Evolutionary conservation across 2,329 filamentous ascomycete species (phyloP), one percentile per base, ranked within the genome.

Genomic region (Claviceps sp.): DNA sequence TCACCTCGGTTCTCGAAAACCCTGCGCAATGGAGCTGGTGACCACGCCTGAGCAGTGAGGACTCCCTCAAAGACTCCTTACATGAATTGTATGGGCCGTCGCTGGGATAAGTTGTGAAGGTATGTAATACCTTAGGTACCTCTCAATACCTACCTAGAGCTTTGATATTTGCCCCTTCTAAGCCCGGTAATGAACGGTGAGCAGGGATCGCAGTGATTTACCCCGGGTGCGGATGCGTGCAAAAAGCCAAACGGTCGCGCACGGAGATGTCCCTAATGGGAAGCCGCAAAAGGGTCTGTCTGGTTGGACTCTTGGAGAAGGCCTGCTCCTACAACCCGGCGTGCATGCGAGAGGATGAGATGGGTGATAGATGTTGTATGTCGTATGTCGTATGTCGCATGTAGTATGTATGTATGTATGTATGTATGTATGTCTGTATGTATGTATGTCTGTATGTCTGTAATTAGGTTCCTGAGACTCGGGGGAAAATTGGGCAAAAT

Each of bases 401-500:
- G 26, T 30, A 6, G 40, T 26, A 6, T 26, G 24, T 26, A 1
- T 26, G 22, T 22, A 37, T 48, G 42, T 7, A 8, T 30, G 26
- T 30, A 18, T 30, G 26, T 30, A 9, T 3, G 26, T 30, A 3
- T 18, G 22, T 22, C 3, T 30, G 26, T 30, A 18, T 30, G 26
- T 30, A 8, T 22, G 22, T 22, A 6, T 30, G 26, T 26, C 1
- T 26, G 24, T 26, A 7, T 26, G 22, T 22, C 22, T 48, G 42
- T 24, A 24, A 43, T 43, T 43, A 24, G 20, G 41, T 43, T 43
- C 20, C 20, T 24, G 20, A 46, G 41, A 47, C 44, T 37, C 26
- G 37, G 14, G 16, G 46, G 20, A 41, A 51, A 53, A 18, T 53
- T 51, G 54, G 54, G 45, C 38, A 48, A 50, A 43, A 38, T 42